These are phyloP conservation scores for Waltergamsia citrina DNA, from an alignment of 2,329 filamentous ascomycete genomes.

Conservation along the genomic window DNA sequence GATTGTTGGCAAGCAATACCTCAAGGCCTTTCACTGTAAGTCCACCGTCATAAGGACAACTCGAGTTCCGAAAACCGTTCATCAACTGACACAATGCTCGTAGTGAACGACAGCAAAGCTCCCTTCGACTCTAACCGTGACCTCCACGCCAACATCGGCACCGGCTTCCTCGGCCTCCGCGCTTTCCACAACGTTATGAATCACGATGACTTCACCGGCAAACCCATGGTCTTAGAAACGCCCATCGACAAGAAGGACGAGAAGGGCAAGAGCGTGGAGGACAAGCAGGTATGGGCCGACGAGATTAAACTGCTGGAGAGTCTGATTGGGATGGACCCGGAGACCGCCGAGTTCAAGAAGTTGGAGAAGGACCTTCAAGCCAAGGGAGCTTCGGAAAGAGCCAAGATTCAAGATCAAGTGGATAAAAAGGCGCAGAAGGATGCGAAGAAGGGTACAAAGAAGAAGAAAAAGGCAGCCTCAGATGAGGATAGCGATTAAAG, in stretches of 20 bases:
- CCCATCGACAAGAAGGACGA: slow-evolving; percentile 67
- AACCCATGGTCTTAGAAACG: slow-evolving; percentile 95
- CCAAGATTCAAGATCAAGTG: slow-evolving; percentile 68
- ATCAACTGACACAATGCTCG: too few relatives aligned
- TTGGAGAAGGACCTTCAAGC: slow-evolving; percentile 57
- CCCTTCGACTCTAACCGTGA: slow-evolving; percentile 75
- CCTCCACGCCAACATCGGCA: slow-evolving; percentile 92
- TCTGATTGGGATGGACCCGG: slow-evolving; percentile 73
- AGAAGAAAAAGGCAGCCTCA: slow-evolving; percentile 21
- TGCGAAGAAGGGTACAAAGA: slow-evolving; percentile 26
- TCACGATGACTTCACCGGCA: slow-evolving; percentile 59
- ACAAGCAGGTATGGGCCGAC: slow-evolving; percentile 77
- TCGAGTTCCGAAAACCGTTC: too few relatives aligned
- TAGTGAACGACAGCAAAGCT: slow-evolving; percentile 89
- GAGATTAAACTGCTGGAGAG: slow-evolving; percentile 94
- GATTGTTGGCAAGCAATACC: slow-evolving; percentile 67
- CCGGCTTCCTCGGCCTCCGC: slow-evolving; percentile 81
- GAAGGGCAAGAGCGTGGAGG: slow-evolving; percentile 61
- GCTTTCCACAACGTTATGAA: slow-evolving; percentile 93
- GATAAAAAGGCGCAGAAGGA: slow-evolving; percentile 62
- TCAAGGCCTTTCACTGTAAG: slow-evolving; percentile 67
- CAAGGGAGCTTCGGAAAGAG: slow-evolving; percentile 60
- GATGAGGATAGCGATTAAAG: slow-evolving; percentile 23
- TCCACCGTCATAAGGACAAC: not conserved
- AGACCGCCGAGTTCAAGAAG: slow-evolving; percentile 60